These are phyloP conservation scores for Sphagnum contortum DNA, from an alignment of 225 moss, liverwort and hornwort species.

Conservation along the genomic window DNA sequence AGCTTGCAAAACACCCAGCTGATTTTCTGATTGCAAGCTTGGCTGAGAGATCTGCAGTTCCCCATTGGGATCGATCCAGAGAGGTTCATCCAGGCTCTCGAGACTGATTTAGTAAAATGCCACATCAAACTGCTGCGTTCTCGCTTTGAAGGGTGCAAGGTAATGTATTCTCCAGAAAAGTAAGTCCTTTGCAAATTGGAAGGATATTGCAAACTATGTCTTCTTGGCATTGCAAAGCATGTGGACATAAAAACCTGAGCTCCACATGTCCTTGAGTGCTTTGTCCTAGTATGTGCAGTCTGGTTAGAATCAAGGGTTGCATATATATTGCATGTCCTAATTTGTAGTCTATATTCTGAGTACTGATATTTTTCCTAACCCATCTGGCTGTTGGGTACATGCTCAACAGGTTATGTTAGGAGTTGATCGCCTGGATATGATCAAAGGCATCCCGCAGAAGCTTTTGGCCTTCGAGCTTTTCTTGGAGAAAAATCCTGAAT, in stretches of 20 bases:
- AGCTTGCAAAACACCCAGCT: too few species aligned
- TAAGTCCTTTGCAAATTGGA: too few species aligned
- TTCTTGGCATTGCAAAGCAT: too few species aligned
- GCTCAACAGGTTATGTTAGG: constrained; percentile 64
- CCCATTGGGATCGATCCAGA: constrained; percentile 84
- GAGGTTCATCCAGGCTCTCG: constrained; percentile 56
- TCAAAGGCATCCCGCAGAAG: constrained; percentile 89
- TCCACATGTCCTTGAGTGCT: too few species aligned
- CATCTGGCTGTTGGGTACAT: background rate
- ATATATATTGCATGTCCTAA: too few species aligned
- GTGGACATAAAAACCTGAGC: too few species aligned
- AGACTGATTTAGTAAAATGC: constrained; percentile 55
- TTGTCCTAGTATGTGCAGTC: too few species aligned
- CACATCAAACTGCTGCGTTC: constrained; percentile 34
- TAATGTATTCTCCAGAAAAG: background rate
- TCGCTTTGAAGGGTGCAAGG: constrained; percentile 62
- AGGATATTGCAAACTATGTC: too few species aligned
- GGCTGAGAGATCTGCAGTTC: constrained; percentile 26
- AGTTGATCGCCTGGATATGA: constrained; percentile 88
- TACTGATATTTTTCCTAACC: too few species aligned
- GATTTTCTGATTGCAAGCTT: too few species aligned
- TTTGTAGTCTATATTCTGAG: too few species aligned
- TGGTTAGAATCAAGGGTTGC: too few species aligned
- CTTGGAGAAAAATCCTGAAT: constrained; percentile 75
- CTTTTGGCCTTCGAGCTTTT: constrained; percentile 85